Evolutionary conservation across 2,329 filamentous ascomycete genomes (phyloP).

Genomic region (Pyrenochaeta sp.): DNA sequence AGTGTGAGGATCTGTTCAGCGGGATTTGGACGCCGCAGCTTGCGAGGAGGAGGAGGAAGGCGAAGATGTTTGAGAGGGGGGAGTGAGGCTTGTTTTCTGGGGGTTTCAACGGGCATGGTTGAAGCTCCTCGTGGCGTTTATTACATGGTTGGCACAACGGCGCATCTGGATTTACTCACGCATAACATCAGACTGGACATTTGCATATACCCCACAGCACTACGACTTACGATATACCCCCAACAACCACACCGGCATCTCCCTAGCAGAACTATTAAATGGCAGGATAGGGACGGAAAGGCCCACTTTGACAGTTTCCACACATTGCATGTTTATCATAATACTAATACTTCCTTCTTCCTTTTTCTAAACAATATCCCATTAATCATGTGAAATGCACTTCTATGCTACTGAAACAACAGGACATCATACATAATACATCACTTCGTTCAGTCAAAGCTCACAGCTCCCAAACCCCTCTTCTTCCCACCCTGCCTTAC

Average conservation of each 20-base stretch:
- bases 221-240: slow-evolving; percentile 3
- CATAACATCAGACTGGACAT: too few relatives aligned
- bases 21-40: slow-evolving; percentile 66
- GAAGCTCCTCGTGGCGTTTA: too few relatives aligned
- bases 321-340: not conserved
- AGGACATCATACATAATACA: not conserved
- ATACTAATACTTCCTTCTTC: not conserved
- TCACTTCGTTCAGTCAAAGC: slow-evolving; percentile 15
- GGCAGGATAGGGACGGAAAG: not conserved
- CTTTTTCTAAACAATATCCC: not conserved
- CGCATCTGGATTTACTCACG: too few relatives aligned
- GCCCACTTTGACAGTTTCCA: too few relatives aligned
- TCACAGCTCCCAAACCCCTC: slow-evolving; percentile 56
- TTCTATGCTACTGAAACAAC: not conserved
- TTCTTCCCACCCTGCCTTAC: slow-evolving; percentile 53
- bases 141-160: too few relatives aligned
- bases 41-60: slow-evolving; percentile 52
- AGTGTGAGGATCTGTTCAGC: slow-evolving; percentile 70
- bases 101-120: not conserved
- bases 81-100: not conserved
- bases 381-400: not conserved
- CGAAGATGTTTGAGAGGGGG: not conserved
- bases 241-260: not conserved
- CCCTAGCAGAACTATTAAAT: not conserved
- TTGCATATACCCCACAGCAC: not conserved